phyloP scores from a whole-genome alignment of 1,284 basidiomycete species.

The Vanrija humicola region DNA sequence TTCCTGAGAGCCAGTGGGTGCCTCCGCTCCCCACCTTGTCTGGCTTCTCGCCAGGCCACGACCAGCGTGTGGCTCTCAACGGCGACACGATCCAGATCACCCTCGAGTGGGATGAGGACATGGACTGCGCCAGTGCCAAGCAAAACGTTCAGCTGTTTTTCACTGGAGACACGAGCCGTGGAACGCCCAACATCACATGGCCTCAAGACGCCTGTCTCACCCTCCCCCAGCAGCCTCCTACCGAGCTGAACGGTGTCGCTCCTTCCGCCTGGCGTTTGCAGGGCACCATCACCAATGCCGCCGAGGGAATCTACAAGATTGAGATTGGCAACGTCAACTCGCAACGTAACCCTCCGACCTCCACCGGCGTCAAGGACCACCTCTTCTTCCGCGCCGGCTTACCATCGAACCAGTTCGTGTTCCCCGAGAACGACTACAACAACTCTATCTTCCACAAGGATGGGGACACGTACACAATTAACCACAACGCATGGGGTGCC shows the following conservation, averaged over 20 bases:
- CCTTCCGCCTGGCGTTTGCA: conserved; percentile 67
- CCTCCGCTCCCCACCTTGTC: conserved; percentile 67
- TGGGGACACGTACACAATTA: conserved; percentile 65
- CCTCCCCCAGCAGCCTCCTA: conserved; percentile 53
- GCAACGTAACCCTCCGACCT: conserved; percentile 22
- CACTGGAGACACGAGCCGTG: too few relatives aligned
- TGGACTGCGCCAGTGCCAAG: conserved; percentile 69
- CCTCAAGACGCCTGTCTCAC: conserved; percentile 34
- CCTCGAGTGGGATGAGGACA: conserved; percentile 70
- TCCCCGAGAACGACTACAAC: conserved; percentile 66
- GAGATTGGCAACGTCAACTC: conserved; percentile 54
- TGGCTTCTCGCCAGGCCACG: conserved; percentile 77
- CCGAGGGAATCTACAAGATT: conserved; percentile 18
- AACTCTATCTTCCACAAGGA: conserved; percentile 59
- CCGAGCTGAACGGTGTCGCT: conserved; percentile 47
- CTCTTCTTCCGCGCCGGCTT: conserved; percentile 73
- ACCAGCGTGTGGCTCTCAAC: conserved; percentile 61
- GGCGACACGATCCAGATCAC: conserved; percentile 62
- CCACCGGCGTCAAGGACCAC: conserved; percentile 58
- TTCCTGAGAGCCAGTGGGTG: conserved; percentile 65
- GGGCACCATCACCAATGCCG: conserved; percentile 62
- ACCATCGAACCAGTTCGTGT: conserved; percentile 71
- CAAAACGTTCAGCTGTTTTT: conserved; percentile 3
- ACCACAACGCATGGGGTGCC: conserved; percentile 77
- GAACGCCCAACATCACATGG: conserved; percentile 51